Base-by-base conservation (phyloP, 306 rosid species). In the Castanopsis chinensis region DNA sequence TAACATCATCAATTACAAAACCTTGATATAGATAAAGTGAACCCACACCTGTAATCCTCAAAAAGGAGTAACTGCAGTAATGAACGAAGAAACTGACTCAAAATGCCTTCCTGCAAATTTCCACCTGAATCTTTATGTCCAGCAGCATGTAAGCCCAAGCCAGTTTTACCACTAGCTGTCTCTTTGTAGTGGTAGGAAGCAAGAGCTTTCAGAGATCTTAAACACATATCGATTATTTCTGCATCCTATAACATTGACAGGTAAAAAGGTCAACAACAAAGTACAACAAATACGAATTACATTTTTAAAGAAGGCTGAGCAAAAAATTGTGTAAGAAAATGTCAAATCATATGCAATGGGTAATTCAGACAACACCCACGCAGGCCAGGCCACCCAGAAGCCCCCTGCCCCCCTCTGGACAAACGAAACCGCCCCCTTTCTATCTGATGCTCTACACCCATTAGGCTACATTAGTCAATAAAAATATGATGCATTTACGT, bases 201-300 rank as follows among this genome's bases (percentile, higher is more conserved):
- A 84, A 95, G 94, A 83, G 96, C 90, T 78, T 92, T 96, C 70
- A 95, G 84, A 80, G 98, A 86, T 81, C 93, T 92, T 80, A 95
- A 82, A 85, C 99, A 92, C 88, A 87, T 91, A 65, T 85, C 84
- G 45, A 94, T 90, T 77, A 95, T 91, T 79, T 95, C 99, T 60
- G 81, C 77, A 74, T 95, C 99, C 99, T 95, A 78, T 53, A 75
- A 80, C 10, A 73, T 71, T 59, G n/a, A 32, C 2, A 79, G 71
- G 53, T 58, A 79, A 5, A 75, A 78, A 75, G 80, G 30, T 61
- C 74, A 80, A 71, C 77, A 58, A 65, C 21, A 72, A 58, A 27
- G 61, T 25, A 69, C 56, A 61, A 67, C 17, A 67, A 21, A 33
- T 28, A 25, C 5, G 15, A 18, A 14, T 33, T 67, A 37, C 52